Evolutionary conservation across 1,284 basidiomycete genomes (phyloP).

Genomic region (Sanguinoderma infundibulare): DNA sequence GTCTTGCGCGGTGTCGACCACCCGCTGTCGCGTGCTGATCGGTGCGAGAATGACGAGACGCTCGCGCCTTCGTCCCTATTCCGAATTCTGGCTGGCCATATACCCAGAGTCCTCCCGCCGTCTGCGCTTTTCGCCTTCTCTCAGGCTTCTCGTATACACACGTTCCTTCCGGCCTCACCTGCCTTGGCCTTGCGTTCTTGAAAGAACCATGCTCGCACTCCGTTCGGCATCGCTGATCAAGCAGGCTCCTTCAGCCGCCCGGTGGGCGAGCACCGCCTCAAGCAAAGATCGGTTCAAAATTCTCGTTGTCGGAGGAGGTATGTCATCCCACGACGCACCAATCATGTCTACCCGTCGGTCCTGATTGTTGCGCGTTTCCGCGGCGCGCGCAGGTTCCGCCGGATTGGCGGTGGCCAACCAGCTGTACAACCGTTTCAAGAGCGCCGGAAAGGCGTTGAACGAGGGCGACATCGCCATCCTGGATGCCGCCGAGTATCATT

Average conservation of each 20-base stretch:
- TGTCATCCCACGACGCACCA: conserved; percentile 24
- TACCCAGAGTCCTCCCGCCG: neutral
- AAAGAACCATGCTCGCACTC: conserved; percentile 23
- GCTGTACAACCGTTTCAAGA: conserved; percentile 79
- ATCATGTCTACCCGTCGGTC: conserved; percentile 9
- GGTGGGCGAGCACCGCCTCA: conserved; percentile 44
- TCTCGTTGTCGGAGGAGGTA: conserved; percentile 71
- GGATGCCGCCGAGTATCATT: conserved; percentile 77
- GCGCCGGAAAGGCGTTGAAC: conserved; percentile 68
- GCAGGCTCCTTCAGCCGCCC: conserved; percentile 17
- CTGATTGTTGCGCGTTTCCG: conserved; percentile 10
- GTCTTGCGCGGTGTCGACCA: too few species aligned
- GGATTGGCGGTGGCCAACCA: conserved; percentile 84
- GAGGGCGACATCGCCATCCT: conserved; percentile 84
- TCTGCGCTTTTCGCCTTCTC: conserved; percentile 2
- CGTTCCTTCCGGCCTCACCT: neutral
- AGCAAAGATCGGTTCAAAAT: conserved; percentile 60
- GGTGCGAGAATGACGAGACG: conserved; percentile 20
- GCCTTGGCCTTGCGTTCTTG: neutral
- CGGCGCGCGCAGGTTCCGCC: conserved; percentile 61
- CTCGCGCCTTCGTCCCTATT: conserved; percentile 15
- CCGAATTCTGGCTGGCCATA: conserved; percentile 20
- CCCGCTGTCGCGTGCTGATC: neutral
- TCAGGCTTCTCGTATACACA: neutral
- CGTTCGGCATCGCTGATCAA: conserved; percentile 18